Percentiles rank a stretch among this genome's conserved stretches.
Conservation (phyloP, 257 asterid genomes). For the Capsicum chinense region DNA sequence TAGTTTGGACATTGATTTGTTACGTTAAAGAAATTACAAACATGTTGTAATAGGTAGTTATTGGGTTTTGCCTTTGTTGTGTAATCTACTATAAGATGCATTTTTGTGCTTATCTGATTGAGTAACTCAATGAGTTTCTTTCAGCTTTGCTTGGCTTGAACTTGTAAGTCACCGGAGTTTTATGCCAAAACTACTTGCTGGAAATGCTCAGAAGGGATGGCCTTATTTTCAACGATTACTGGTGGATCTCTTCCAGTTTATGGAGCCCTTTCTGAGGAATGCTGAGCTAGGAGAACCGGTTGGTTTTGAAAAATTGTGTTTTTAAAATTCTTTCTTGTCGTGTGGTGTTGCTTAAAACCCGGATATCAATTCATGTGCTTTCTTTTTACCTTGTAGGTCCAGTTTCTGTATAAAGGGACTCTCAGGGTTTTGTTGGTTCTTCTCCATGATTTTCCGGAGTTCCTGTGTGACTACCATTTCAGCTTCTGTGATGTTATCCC, state of each 20-base stretch:
- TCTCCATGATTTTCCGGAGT: slow-evolving; percentile 97
- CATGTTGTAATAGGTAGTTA: neutral
- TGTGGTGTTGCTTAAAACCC: neutral
- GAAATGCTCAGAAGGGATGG: slow-evolving; percentile 96
- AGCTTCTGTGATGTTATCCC: slow-evolving; percentile 99
- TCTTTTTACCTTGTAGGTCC: slow-evolving; percentile 55
- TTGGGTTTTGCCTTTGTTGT: neutral
- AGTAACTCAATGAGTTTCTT: slow-evolving; percentile 38
- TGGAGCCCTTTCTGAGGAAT: slow-evolving; percentile 97
- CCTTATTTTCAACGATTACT: slow-evolving; percentile 83
- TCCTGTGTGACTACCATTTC: slow-evolving; percentile 97
- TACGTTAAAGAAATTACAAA: neutral
- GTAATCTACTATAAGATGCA: neutral
- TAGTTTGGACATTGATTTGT: neutral
- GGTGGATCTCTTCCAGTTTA: slow-evolving; percentile 87
- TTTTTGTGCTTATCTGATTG: slow-evolving; percentile 33
- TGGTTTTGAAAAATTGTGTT: slow-evolving; percentile 30
- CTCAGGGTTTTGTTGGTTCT: slow-evolving; percentile 94
- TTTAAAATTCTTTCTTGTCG: slow-evolving; percentile 24
- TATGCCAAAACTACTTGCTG: slow-evolving; percentile 95
- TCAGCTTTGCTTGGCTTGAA: slow-evolving; percentile 99
- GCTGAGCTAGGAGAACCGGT: slow-evolving; percentile 95
- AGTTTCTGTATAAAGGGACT: slow-evolving; percentile 86
- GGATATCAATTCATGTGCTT: slow-evolving; percentile 19
- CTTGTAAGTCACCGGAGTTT: slow-evolving; percentile 92